Conservation (phyloP, 164 flowering plant genomes). For the Magnolia sinica region DNA sequence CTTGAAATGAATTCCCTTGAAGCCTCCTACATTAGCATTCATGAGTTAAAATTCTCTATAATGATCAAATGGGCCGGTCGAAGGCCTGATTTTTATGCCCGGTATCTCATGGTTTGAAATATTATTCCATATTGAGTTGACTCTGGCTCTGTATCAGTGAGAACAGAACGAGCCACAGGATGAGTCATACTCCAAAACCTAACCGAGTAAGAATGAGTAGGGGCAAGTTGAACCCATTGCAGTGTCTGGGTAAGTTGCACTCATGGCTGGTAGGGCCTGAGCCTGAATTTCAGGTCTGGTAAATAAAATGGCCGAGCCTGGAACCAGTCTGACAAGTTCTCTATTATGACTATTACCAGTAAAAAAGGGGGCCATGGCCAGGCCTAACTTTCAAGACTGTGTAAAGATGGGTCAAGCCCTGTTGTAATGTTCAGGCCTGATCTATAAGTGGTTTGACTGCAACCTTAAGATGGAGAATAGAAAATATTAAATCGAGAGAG, state of each 20-base stretch:
- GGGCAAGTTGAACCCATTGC: no score
- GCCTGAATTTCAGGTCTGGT: no score
- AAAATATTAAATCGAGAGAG: background rate
- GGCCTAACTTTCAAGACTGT: no score
- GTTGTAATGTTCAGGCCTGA: no score
- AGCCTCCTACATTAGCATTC: constrained; percentile 39
- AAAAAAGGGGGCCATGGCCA: no score
- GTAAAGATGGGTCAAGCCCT: no score
- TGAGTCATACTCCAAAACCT: background rate
- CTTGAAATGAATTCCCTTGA: constrained; percentile 71
- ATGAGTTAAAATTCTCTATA: background rate
- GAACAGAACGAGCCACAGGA: background rate
- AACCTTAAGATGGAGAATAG: background rate
- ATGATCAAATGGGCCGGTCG: background rate
- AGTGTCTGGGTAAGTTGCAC: no score
- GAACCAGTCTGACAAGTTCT: no score
- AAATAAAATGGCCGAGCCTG: no score
- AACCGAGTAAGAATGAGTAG: no score
- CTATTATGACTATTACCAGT: no score
- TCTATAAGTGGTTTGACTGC: background rate
- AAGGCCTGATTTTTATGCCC: background rate
- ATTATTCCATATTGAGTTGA: background rate
- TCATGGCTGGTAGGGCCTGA: no score
- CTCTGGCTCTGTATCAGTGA: background rate
- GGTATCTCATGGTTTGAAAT: background rate